Base-by-base conservation (phyloP, 2,329 filamentous ascomycete species). In the Ophiostoma ips region DNA sequence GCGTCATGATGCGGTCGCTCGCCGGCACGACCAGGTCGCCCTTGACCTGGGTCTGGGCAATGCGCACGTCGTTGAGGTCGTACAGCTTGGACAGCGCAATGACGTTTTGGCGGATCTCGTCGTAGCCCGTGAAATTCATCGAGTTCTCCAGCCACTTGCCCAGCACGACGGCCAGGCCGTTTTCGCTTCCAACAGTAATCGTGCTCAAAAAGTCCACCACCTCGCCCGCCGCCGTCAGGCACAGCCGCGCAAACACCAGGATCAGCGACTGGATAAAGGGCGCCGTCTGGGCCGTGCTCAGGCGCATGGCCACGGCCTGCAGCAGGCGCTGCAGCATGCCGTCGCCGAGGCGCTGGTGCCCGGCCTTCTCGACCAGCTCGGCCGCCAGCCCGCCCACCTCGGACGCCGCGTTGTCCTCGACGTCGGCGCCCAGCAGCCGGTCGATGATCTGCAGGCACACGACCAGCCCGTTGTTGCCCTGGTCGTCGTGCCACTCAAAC, bases 81-180 rank as follows among this genome's bases (percentile, higher is more conserved):
- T 92, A 96, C 3, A 98, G 71, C 62, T 94, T 95, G 0, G 88
- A 89, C 2, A 98, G 75, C 6, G 92, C 92, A 58, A 95, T 90
- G 52, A 95, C 87, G 61, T 96, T 98, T 65, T 95, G 87, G 58
- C 89, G 79, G 58, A 96, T 96, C 65, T 95, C 90, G 59, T 96
- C 89, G 59, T 95, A 98, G 12, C 92, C 92, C n/a, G 88, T 88
- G 67, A 98, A 98, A 65, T 84, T 94, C 65, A 94, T 78, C 4
- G 88, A 95, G 66, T 96, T 95, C 68, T 96, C 92, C 1, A 98
- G 72, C 92, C 92, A 98, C 67, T 96, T 95, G 66, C 81, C 76
- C 57, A 96, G 70, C 3, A 98, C 92, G 21, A 95, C 81, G 55
- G 89, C 79, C 8, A 98, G 70, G n/a, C 89, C 92, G 60, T 76